Evolutionary conservation across 2,329 filamentous ascomycete genomes (phyloP), one percentile per base, ranked within the genome.

Genomic region (Berkeleyomyces rouxiae): DNA sequence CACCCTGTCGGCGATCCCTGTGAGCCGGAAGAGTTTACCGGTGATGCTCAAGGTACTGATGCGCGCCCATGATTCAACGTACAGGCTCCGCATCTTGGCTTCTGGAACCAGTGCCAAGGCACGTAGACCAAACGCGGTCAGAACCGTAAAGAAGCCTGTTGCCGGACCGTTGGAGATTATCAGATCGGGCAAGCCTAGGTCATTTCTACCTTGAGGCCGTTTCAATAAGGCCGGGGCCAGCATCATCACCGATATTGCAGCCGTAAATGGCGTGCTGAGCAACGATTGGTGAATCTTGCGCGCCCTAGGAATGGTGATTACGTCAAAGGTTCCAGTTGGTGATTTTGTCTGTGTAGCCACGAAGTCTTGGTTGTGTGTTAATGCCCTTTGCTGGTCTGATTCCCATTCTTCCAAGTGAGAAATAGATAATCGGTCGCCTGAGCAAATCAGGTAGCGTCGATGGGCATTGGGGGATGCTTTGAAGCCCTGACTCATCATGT

Each of bases 21-120:
- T 76, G 67, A 77, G 75, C 64, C 86, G 74, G 63, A 99, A 76
- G 44, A 97, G 74, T 70, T 82, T 85, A 0, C 92, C 93, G 44
- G 89, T 95, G 64, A 96, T 72, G 74, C 92, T 97, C 67, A 97
- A 74, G 10, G 82, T 85, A 67, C 80, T 85, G 13, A 95, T 88
- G 13, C 93, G 81, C 2, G 93, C 92, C 86, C 91, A 96, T 23
- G 88, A 93, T 77, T 99, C 93, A 37, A 96, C 82, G 71, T 93
- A 99, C 11, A 97, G 77, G 7, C 87, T 85, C 66, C 83, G 82
- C 75, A 92, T 85, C 66, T 79, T 80, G 37, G 77, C 74, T 23
- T 76, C 71, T 0, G 78, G 78, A 36, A 75, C 74, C 4, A 77
- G 7, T 61, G 67, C 74, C 42, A 77, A 67, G 9, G 82, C 65